A percentile compares a stretch with the other conserved stretches of the same genome.
Evolutionary conservation across 306 rosid species (phyloP).

Genomic region (Ceratonia siliqua): DNA sequence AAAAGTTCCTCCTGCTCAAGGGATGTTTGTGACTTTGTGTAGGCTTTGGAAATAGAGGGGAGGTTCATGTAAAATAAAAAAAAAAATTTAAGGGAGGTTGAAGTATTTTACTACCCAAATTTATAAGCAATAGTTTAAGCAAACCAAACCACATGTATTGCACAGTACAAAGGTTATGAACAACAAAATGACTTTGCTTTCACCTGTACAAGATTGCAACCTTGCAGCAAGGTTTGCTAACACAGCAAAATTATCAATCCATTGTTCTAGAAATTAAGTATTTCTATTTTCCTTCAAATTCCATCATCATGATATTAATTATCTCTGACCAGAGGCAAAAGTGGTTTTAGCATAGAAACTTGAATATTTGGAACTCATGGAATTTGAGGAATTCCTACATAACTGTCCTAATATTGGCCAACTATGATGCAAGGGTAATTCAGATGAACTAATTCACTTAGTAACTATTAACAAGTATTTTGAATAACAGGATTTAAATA

Average conservation of each 20-base stretch:
- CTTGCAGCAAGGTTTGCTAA: not conserved
- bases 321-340: not conserved
- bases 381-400: not conserved
- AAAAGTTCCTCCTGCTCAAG: not conserved
- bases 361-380: not conserved
- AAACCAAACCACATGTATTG: slow-evolving; percentile 7
- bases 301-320: not conserved
- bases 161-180: not conserved
- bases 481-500: too few species aligned
- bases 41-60: too few species aligned
- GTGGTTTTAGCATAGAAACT: not conserved
- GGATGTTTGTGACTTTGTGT: too few species aligned
- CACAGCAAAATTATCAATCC: not conserved
- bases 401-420: not conserved
- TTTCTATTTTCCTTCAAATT: not conserved
- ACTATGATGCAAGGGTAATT: not conserved
- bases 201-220: not conserved
- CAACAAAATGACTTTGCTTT: not conserved
- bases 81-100: not conserved
- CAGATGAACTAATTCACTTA: not conserved
- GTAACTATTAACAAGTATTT: too few species aligned
- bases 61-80: not conserved
- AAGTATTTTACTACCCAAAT: slow-evolving; percentile 8
- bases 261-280: not conserved
- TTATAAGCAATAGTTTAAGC: slow-evolving; percentile 1